phyloP scores from a whole-genome alignment of 2,329 filamentous ascomycete genomes.

The Trichophyton schoenleinii region DNA sequence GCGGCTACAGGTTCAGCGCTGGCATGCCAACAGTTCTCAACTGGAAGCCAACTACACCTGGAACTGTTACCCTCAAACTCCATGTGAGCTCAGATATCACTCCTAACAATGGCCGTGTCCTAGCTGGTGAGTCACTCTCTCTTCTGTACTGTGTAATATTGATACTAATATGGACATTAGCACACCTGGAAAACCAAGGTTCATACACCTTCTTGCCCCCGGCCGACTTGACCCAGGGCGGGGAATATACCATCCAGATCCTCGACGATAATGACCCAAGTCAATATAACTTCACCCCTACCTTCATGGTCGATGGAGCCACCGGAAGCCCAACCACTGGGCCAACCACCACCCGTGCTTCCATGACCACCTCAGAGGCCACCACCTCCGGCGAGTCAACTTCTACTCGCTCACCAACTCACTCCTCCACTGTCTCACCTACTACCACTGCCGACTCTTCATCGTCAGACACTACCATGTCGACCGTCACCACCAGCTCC shows the following conservation, averaged over 20 bases:
- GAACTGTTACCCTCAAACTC: conserved; percentile 42
- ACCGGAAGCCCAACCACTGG: conserved; percentile 25
- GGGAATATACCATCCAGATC: conserved; percentile 44
- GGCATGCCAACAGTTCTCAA: conserved; percentile 35
- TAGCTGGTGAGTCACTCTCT: conserved; percentile 31
- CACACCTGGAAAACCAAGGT: conserved; percentile 37
- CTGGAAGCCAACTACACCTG: conserved; percentile 39
- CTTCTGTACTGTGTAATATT: background rate
- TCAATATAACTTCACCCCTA: conserved; percentile 41
- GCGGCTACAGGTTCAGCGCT: conserved; percentile 34
- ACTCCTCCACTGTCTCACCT: conserved; percentile 14
- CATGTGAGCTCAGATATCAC: conserved; percentile 33
- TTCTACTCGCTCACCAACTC: conserved; percentile 17
- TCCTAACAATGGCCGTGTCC: conserved; percentile 28
- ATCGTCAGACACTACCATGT: conserved; percentile 10
- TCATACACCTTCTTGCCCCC: conserved; percentile 39
- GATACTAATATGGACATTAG: conserved; percentile 19
- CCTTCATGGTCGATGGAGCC: conserved; percentile 38
- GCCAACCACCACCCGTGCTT: conserved; percentile 15
- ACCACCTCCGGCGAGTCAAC: conserved; percentile 16
- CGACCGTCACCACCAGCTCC: conserved; percentile 13
- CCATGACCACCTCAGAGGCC: conserved; percentile 16
- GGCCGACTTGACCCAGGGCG: conserved; percentile 28
- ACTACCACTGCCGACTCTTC: conserved; percentile 10
- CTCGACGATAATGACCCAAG: conserved; percentile 33